Evolutionary conservation across 805 yeast species (phyloP).

Genomic region (Suhomyces prunicola): DNA sequence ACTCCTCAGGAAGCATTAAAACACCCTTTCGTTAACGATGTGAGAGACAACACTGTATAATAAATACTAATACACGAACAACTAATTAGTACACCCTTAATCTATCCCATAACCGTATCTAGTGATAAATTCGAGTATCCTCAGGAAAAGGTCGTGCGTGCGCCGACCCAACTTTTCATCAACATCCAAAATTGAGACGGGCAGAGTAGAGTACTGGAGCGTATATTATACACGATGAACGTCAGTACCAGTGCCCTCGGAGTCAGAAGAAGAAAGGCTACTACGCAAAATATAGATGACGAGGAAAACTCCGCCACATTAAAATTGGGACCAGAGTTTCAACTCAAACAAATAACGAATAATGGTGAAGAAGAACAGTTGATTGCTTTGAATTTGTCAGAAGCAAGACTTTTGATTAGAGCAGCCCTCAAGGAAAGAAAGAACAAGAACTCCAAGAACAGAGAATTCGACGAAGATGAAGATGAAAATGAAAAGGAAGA

Average conservation of each 20-base stretch:
- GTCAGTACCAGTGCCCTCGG: conserved; percentile 86
- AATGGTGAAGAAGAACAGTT: conserved; percentile 74
- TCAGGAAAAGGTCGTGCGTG: background rate
- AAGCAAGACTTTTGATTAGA: conserved; percentile 84
- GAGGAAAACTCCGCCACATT: conserved; percentile 90
- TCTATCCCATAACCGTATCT: background rate
- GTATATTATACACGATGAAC: conserved; percentile 53
- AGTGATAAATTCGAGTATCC: background rate
- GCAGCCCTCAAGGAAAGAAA: conserved; percentile 75
- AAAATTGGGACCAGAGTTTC: conserved; percentile 92
- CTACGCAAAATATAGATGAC: conserved; percentile 62
- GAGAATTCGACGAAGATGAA: conserved; percentile 20
- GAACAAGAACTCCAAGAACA: conserved; percentile 37
- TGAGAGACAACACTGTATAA: conserved; percentile 4
- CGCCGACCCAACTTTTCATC: background rate
- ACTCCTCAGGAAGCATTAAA: conserved; percentile 92
- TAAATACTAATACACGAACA: background rate
- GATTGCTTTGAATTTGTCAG: conserved; percentile 83
- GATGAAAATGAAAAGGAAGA: conserved; percentile 43
- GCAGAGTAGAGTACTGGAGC: background rate
- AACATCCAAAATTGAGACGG: background rate
- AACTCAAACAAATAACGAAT: conserved; percentile 72
- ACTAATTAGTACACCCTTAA: background rate
- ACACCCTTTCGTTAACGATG: conserved; percentile 78
- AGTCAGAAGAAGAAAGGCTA: conserved; percentile 68